Conservation (phyloP, 169 alveolate genomes). For the Eimeria falciformis region DNA sequence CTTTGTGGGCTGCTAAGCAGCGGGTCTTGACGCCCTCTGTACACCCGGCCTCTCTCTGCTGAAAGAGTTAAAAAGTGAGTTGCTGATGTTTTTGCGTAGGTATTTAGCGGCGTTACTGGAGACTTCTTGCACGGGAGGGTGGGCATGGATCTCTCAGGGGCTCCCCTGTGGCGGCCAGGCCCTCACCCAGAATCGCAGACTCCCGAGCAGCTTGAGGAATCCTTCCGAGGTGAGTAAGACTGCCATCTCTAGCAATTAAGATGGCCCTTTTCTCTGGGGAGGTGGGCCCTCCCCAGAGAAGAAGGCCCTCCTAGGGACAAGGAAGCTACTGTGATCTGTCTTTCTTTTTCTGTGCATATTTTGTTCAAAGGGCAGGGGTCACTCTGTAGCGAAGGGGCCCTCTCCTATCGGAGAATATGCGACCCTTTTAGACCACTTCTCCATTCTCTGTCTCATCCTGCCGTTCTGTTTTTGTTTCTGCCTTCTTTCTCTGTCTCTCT, state of each 20-base stretch:
- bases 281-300: background rate
- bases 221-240: background rate
- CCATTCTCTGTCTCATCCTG: no score
- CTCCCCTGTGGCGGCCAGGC: background rate
- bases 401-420: no score
- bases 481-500: no score
- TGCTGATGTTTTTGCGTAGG: background rate
- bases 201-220: background rate
- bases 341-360: background rate
- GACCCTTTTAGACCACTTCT: no score
- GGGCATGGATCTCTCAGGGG: background rate
- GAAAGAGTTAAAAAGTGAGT: background rate
- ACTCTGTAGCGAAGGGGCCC: no score
- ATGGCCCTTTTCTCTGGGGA: background rate
- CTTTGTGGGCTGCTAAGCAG: no score
- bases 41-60: background rate
- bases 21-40: no score
- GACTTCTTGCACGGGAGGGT: background rate
- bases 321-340: background rate
- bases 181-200: background rate
- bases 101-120: background rate
- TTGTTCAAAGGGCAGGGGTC: background rate
- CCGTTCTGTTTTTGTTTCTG: no score
- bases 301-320: no score
- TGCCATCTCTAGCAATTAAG: background rate